phyloP scores from a whole-genome alignment of 768 basidiomycete species.

The Russula vinacea region DNA sequence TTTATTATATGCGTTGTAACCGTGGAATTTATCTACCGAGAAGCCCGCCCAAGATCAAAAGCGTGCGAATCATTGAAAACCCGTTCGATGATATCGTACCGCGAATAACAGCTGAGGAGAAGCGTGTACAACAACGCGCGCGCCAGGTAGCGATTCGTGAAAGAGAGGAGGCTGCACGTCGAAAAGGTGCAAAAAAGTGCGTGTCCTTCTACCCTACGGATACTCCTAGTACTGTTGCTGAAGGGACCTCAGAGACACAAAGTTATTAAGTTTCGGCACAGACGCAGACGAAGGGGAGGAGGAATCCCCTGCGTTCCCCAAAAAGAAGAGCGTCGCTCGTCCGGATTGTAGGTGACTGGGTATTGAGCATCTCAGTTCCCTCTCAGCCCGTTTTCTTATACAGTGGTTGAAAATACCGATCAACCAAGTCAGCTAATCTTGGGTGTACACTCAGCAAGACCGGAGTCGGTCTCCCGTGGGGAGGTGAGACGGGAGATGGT shows the following conservation, averaged over 20 bases:
- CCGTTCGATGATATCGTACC: constrained; percentile 95
- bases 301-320: constrained; percentile 53
- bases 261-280: constrained; percentile 83
- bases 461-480: neutral
- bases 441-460: constrained; percentile 14
- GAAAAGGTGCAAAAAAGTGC: constrained; percentile 81
- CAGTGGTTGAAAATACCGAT: constrained; percentile 40
- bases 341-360: constrained; percentile 66
- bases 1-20: constrained; percentile 6
- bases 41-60: constrained; percentile 90
- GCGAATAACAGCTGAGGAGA: constrained; percentile 93
- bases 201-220: neutral
- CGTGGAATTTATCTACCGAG: neutral
- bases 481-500: constrained; percentile 17
- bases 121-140: constrained; percentile 77
- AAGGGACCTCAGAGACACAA: constrained; percentile 63
- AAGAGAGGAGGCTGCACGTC: constrained; percentile 68
- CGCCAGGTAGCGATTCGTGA: constrained; percentile 71
- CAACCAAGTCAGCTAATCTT: constrained; percentile 27
- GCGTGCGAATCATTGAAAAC: constrained; percentile 82
- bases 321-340: constrained; percentile 80
- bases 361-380: neutral
- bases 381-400: neutral
- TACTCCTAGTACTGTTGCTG: neutral
- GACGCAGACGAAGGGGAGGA: constrained; percentile 62